phyloP scores from a whole-genome alignment of 441 rosid species.

The Theobroma grandiflorum region DNA sequence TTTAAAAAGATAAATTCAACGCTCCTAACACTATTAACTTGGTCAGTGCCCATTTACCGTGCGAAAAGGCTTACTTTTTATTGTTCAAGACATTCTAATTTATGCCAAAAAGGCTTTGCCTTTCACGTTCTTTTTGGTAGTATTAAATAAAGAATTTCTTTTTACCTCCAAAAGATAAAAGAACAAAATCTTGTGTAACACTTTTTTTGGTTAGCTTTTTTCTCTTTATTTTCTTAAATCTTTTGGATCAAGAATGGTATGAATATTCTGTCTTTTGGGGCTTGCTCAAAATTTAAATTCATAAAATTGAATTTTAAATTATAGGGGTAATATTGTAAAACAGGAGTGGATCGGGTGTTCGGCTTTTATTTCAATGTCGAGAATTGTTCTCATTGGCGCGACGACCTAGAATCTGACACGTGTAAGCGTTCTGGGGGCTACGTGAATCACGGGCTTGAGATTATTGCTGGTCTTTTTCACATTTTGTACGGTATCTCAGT shows the following conservation, averaged over 20 bases:
- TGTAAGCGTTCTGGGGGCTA: slow-evolving; percentile 7
- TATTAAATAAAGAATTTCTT: neutral
- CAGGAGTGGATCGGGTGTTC: neutral
- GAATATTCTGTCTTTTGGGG: neutral
- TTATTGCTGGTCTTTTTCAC: neutral
- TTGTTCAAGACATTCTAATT: neutral
- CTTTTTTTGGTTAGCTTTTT: neutral
- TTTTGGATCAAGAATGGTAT: neutral
- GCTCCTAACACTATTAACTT: neutral
- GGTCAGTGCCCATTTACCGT: neutral
- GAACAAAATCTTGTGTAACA: neutral
- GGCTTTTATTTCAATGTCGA: neutral
- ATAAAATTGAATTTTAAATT: neutral
- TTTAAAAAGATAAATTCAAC: neutral
- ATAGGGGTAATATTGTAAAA: neutral
- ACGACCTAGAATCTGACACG: neutral
- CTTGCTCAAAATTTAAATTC: neutral
- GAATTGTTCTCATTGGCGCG: slow-evolving; percentile 1
- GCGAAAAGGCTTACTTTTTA: neutral
- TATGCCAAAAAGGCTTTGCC: neutral
- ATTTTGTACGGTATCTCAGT: neutral
- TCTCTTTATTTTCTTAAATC: neutral
- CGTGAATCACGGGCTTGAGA: slow-evolving; percentile 34
- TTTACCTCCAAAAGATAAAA: neutral
- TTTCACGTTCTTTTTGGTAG: slow-evolving; percentile 16